Base-by-base conservation (phyloP, 2,329 filamentous ascomycete species). In the Colletotrichum sp. region DNA sequence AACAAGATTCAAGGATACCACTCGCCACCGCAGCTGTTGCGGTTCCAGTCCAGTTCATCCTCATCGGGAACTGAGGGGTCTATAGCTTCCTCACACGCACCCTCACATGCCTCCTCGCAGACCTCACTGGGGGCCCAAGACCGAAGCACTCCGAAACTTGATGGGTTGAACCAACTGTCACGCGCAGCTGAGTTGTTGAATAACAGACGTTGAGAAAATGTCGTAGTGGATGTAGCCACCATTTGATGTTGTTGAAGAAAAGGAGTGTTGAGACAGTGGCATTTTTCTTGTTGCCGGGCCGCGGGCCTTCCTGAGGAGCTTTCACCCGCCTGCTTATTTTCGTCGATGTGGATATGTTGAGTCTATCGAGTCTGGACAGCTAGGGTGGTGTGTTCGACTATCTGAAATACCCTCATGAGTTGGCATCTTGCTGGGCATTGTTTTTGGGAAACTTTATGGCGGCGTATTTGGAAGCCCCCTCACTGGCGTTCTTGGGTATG, bases 171-270 rank as follows among this genome's bases (percentile, higher is more conserved):
- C 75, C 91, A 91, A 8, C 83, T 93, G 13, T 81, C 93, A 3
- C 87, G 86, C 76, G 91, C 91, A 12, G 90, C 91, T 36, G 91
- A 92, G 78, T 90, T 93, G 76, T 89, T 92, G 52, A 88, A 89
- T 73, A 86, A 87, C 57, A 83, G 86, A 67, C 39, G 52, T 34
- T 55, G 72, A 18, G 43, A 12, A 36, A 15, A 28, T 18, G 15
- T 16, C 24, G 7, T 7, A 24, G 9, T 10, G 12, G 28, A 78
- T n/a, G 48, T 15, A n/a, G 30, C 32, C 15, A 36, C 24, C 7
- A 3, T 10, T 30, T 28, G 32, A 24, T 8, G 16, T 21, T 6
- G 6, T 24, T 24, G 65, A 28, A 26, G 7, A 66, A 39, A 59
- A 7, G 26, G 30, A 36, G 6, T 32, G 32, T 3, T n/a, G 16